Base-by-base conservation (phyloP, 257 asterid genomes). In the Solanum chiquidenum region DNA sequence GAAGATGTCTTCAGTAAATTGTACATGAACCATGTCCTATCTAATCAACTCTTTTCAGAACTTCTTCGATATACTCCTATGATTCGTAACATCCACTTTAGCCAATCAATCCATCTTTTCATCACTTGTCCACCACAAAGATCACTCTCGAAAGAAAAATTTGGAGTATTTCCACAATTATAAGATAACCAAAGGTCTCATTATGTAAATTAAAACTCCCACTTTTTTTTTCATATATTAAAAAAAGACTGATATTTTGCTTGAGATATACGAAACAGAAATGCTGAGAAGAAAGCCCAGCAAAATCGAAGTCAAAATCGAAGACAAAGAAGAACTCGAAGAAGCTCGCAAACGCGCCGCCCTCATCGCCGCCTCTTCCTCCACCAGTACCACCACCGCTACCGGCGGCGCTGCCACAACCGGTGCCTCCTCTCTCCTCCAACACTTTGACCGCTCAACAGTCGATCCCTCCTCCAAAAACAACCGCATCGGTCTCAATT, bases 211-310 rank as follows among this genome's bases (percentile, higher is more conserved):
- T 60, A 60, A 60, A 58, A 60, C 13, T 23, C 3, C 16, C 18
- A 58, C 34, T 11, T 66, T 66, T 25, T 66, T 25, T 34, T 66
- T 66, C 13, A 73, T 73, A 55, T 55, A 55, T 18, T 52, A 0
- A 73, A 12, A 44, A 73, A 35, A 2, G 12, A 73, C 27, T 4
- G 16, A 72, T 9, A 16, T 34, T 73, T 73, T 2, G 46, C 46
- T 73, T 29, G 68, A 27, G 85, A 46, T 16, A 16, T 4, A 29
- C 18, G 88, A 76, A 29, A 37, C n/a, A 68, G 94, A 92, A 87
- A 96, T 96, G 99, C 93, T 95, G 86, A 88, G 98, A 84, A 95
- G 98, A 88, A 96, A 94, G 89, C 94, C 99, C 10, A 95, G 96
- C 76, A 94, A 94, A 91, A 94, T 96, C 89, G 95, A 95, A 90